Conservation (phyloP, 306 rosid genomes). For the Glycine tomentella region DNA sequence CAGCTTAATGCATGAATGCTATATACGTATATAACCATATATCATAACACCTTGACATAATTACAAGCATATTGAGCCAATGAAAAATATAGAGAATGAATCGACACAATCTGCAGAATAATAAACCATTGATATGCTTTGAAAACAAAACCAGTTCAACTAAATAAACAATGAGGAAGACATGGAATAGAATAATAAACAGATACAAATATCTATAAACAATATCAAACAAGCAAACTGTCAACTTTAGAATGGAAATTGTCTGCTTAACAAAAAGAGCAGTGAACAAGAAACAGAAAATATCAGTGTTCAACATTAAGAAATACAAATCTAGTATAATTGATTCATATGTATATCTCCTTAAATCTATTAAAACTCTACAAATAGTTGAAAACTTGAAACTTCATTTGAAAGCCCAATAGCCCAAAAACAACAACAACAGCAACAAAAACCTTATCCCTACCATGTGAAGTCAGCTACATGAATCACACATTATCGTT, state of each 20-base stretch:
- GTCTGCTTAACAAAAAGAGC: not conserved
- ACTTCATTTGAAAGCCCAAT: conserved; percentile 15
- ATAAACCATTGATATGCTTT: conserved; percentile 7
- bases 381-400: conserved; percentile 10
- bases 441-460: not conserved
- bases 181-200: not conserved
- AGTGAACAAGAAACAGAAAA: not conserved
- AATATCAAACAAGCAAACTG: not conserved
- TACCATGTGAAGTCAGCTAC: not conserved
- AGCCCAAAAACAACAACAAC: not conserved
- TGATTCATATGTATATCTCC: conserved; percentile 1
- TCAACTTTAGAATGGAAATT: conserved; percentile 16
- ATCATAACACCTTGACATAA: no score
- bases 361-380: not conserved
- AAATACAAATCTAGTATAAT: not conserved
- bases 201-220: conserved; percentile 1
- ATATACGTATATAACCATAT: not conserved
- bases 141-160: conserved; percentile 18
- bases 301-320: not conserved
- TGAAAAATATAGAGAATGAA: conserved; percentile 14
- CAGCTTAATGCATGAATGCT: not conserved
- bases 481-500: not conserved
- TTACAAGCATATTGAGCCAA: not conserved
- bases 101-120: not conserved
- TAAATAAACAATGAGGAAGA: not conserved